phyloP scores from a whole-genome alignment of 768 basidiomycete genomes.

The Boletus vermiculosoides region DNA sequence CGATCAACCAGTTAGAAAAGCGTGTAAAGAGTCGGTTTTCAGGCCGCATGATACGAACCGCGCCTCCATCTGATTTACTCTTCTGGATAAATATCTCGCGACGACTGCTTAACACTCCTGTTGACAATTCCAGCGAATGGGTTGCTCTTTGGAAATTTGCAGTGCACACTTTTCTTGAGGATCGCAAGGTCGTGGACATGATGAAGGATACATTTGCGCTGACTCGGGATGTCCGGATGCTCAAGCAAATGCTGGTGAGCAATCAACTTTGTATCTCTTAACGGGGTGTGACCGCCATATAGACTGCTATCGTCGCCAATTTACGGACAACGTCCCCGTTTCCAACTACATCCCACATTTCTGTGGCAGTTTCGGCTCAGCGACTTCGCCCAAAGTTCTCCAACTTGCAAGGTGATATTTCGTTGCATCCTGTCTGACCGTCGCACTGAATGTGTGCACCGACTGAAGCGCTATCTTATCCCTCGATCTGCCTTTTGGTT shows the following conservation, averaged over 20 bases:
- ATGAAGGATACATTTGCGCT: constrained; percentile 62
- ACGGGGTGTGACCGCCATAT: constrained; percentile 8
- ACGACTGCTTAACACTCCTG: constrained; percentile 38
- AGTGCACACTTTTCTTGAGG: constrained; percentile 57
- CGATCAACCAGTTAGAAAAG: constrained; percentile 88
- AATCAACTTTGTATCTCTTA: neutral
- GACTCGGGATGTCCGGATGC: constrained; percentile 55
- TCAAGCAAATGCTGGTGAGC: constrained; percentile 62
- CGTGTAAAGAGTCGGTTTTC: constrained; percentile 98
- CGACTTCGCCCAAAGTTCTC: constrained; percentile 54
- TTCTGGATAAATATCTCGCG: constrained; percentile 53
- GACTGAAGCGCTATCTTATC: constrained; percentile 66
- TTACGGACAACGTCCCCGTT: constrained; percentile 54
- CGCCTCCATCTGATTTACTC: constrained; percentile 51
- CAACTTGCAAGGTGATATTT: constrained; percentile 50
- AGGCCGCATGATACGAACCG: constrained; percentile 80
- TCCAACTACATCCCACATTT: constrained; percentile 47
- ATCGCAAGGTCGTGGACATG: constrained; percentile 42
- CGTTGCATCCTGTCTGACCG: neutral
- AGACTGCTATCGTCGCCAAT: constrained; percentile 47
- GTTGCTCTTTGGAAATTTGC: constrained; percentile 50
- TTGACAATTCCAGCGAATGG: constrained; percentile 51
- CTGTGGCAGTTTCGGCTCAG: constrained; percentile 46
- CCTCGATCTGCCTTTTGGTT: constrained; percentile 78
- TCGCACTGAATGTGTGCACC: neutral